Conservation (phyloP, 768 basidiomycete genomes). For the Mycena venus region DNA sequence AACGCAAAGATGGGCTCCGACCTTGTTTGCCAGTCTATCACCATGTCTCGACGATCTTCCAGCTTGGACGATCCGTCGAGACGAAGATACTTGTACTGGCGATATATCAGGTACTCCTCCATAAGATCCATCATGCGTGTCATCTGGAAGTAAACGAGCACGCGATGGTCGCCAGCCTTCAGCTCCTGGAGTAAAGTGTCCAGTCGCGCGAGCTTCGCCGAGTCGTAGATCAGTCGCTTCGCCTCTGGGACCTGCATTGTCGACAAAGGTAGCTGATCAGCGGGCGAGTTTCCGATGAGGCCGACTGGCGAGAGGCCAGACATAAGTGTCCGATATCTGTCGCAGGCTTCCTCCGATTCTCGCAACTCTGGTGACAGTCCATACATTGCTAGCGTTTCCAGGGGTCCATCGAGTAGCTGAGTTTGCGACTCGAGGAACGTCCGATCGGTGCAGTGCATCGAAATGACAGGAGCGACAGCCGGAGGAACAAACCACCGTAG, state of each 20-base stretch:
- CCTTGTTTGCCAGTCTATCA: conserved; percentile 99
- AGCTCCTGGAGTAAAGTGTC: conserved; percentile 93
- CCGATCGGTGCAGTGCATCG: conserved; percentile 79
- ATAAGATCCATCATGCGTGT: conserved; percentile 99
- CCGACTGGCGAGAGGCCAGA: conserved; percentile 78
- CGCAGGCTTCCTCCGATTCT: conserved; percentile 68
- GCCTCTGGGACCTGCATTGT: conserved; percentile 95
- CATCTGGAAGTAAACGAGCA: conserved; percentile 99
- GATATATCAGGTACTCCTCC: conserved; percentile 97
- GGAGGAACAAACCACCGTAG: conserved; percentile 91
- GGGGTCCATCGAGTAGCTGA: conserved; percentile 72
- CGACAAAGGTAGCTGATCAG: conserved; percentile 82
- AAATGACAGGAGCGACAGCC: conserved; percentile 87
- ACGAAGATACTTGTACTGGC: conserved; percentile 95
- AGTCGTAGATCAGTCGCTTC: conserved; percentile 95
- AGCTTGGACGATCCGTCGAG: conserved; percentile 95
- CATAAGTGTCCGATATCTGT: conserved; percentile 59
- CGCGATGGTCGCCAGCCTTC: conserved; percentile 93
- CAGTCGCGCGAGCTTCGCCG: conserved; percentile 93
- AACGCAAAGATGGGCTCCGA: conserved; percentile 49
- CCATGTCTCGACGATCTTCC: conserved; percentile 98
- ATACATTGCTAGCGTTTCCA: conserved; percentile 83
- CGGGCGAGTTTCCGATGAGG: conserved; percentile 74
- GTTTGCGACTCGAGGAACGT: conserved; percentile 82
- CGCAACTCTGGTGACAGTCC: conserved; percentile 80